Percentiles rank a stretch among this genome's conserved stretches.
Conservation (phyloP, 352 stramenopile species). For the Elongisporangium prolatum region DNA sequence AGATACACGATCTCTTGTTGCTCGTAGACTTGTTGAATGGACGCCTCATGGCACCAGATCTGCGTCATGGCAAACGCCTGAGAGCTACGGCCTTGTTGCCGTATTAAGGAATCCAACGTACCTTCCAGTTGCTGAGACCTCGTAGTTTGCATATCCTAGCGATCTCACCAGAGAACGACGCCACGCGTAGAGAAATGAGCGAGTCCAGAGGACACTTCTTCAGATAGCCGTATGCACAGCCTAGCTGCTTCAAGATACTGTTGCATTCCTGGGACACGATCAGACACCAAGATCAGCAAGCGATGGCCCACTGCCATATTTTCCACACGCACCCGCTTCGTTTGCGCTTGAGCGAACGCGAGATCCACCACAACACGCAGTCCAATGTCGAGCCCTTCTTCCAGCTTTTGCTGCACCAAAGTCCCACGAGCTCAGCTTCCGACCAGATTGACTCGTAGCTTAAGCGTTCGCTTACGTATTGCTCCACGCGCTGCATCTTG, state of each 20-base stretch:
- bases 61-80: background rate
- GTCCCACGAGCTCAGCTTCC: background rate
- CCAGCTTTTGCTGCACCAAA: slow-evolving; percentile 62
- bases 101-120: slow-evolving; percentile 5
- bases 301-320: background rate
- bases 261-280: slow-evolving; percentile 75
- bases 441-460: no score
- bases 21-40: slow-evolving; percentile 48
- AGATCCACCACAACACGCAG: slow-evolving; percentile 69
- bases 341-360: slow-evolving; percentile 44
- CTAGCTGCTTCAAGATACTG: slow-evolving; percentile 80
- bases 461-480: slow-evolving; percentile 43
- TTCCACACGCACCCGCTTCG: slow-evolving; percentile 25
- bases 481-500: slow-evolving; percentile 70
- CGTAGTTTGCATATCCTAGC: slow-evolving; percentile 31
- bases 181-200: slow-evolving; percentile 57
- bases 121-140: slow-evolving; percentile 58
- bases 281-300: no score
- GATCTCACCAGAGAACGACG: slow-evolving; percentile 34
- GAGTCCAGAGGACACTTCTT: slow-evolving; percentile 59
- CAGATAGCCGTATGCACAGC: slow-evolving; percentile 70
- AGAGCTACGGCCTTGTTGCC: no score
- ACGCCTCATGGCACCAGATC: slow-evolving; percentile 33
- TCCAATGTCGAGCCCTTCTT: slow-evolving; percentile 26
- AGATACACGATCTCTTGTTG: slow-evolving; percentile 68